Evolutionary conservation across 768 basidiomycete genomes (phyloP).

Genomic region (Podaxis sp.): DNA sequence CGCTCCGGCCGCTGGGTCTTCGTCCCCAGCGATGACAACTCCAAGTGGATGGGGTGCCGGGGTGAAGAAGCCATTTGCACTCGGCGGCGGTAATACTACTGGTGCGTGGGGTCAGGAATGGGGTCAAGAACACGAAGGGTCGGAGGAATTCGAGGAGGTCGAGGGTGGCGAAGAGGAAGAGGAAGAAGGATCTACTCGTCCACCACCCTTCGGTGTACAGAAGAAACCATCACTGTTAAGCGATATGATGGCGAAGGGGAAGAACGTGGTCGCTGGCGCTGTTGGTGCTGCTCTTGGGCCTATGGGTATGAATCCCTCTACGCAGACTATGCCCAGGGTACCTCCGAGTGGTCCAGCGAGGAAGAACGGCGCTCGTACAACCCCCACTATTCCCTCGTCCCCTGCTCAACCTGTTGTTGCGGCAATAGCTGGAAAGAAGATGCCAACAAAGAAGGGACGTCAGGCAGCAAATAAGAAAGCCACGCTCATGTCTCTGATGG

Average conservation of each 20-base stretch:
- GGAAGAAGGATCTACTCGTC: background rate
- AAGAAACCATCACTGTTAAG: constrained; percentile 7
- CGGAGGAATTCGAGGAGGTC: background rate
- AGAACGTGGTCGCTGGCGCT: constrained; percentile 3
- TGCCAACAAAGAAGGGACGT: background rate
- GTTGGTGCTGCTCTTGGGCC: background rate
- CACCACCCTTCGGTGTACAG: background rate
- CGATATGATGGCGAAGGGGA: constrained; percentile 8
- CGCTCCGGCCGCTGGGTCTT: background rate
- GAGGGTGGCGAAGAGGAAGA: constrained; percentile 6
- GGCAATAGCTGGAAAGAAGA: background rate
- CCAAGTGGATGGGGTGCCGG: background rate
- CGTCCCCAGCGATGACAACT: background rate
- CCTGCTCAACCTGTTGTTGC: background rate
- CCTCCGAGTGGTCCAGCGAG: background rate
- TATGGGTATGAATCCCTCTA: background rate
- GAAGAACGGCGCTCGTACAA: background rate
- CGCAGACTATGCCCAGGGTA: background rate
- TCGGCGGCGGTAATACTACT: background rate
- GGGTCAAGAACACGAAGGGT: background rate
- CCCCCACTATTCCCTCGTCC: background rate
- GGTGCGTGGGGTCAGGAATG: background rate
- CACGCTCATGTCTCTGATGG: background rate
- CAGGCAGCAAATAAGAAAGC: constrained; percentile 4
- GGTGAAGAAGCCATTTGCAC: constrained; percentile 7